Evolutionary conservation across 768 basidiomycete genomes (phyloP).

Genomic region (Amanita pseudoporphyria): DNA sequence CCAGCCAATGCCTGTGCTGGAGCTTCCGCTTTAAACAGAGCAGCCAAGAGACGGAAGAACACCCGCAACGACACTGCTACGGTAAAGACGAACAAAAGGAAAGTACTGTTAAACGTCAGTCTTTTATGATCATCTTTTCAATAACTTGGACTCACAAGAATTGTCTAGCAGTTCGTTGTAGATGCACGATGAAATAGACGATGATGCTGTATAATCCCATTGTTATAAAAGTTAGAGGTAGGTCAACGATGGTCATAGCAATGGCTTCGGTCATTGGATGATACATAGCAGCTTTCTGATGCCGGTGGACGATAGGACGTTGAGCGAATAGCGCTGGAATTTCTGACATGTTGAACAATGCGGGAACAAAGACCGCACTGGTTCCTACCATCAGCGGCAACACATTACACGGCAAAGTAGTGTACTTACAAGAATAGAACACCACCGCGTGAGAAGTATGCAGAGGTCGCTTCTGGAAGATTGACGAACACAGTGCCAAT

Average conservation of each 20-base stretch:
- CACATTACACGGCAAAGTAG: background rate
- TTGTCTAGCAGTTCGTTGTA: constrained; percentile 45
- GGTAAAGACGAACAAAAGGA: constrained; percentile 46
- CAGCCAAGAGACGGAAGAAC: constrained; percentile 63
- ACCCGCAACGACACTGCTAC: constrained; percentile 62
- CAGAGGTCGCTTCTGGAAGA: constrained; percentile 39
- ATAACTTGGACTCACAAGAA: constrained; percentile 47
- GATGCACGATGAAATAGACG: constrained; percentile 52
- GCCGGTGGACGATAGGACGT: constrained; percentile 49
- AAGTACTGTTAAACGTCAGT: constrained; percentile 30
- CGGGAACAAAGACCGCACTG: constrained; percentile 49
- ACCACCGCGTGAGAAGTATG: constrained; percentile 64
- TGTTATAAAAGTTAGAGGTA: constrained; percentile 44
- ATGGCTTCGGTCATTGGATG: constrained; percentile 29
- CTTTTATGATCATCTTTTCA: background rate
- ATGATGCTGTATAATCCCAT: constrained; percentile 35
- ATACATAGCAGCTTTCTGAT: constrained; percentile 53
- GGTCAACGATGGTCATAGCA: constrained; percentile 50
- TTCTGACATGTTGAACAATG: constrained; percentile 55
- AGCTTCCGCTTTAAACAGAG: constrained; percentile 47
- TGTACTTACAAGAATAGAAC: constrained; percentile 55
- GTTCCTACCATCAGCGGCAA: constrained; percentile 10
- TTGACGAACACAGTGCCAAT: constrained; percentile 57
- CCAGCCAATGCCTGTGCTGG: constrained; percentile 54
- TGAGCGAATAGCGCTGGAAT: constrained; percentile 55